Percentiles rank a stretch among this genome's conserved stretches.
Evolutionary conservation across 441 rosid species (phyloP).

Genomic region (Aleurites moluccanus): DNA sequence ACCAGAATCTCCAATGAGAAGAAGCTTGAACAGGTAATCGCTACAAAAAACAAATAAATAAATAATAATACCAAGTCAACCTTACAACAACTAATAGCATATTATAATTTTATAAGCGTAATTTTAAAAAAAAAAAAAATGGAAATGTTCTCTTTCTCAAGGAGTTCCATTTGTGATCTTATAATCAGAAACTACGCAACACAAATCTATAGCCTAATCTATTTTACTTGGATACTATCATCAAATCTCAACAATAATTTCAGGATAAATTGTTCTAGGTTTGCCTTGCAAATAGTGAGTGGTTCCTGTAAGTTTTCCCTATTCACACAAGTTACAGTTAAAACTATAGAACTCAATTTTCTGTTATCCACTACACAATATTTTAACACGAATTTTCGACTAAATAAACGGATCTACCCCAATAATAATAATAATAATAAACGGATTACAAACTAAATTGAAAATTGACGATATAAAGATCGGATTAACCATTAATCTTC

Average conservation of each 20-base stretch:
- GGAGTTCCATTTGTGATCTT: background rate
- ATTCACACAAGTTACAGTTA: background rate
- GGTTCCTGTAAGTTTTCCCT: background rate
- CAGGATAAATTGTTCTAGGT: too few relatives aligned
- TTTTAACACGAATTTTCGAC: background rate
- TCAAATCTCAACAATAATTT: too few relatives aligned
- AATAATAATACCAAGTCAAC: background rate
- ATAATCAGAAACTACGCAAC: background rate
- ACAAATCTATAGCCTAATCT: background rate
- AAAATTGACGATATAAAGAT: background rate
- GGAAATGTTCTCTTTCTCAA: background rate
- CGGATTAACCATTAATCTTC: background rate
- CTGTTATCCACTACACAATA: background rate
- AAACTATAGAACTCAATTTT: background rate
- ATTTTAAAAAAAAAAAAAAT: too few relatives aligned
- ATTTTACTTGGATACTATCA: too few relatives aligned
- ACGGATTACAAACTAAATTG: background rate
- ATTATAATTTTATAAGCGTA: background rate
- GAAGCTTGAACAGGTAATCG: slow-evolving; percentile 25
- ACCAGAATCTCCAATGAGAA: slow-evolving; percentile 23
- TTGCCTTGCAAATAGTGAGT: background rate
- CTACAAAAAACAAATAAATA: background rate
- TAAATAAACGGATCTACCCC: background rate
- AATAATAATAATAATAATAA: too few relatives aligned
- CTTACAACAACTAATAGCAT: background rate